Evolutionary conservation across 1,284 basidiomycete species (phyloP).

Genomic region (Puccinia coronata): DNA sequence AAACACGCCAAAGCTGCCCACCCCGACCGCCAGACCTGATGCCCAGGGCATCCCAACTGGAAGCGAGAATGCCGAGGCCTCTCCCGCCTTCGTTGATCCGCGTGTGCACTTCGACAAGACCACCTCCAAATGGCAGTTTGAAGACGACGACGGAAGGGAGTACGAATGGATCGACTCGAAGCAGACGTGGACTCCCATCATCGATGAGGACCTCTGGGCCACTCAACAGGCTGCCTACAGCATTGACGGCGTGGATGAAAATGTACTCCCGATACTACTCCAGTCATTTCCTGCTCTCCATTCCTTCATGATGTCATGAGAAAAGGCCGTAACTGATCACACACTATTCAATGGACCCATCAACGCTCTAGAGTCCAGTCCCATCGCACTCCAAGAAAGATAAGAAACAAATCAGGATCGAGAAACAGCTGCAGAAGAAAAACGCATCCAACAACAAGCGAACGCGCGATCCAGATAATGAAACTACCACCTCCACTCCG

Average conservation of each 20-base stretch:
- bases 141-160: slow-evolving; percentile 79
- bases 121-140: slow-evolving; percentile 78
- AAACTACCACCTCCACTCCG: slow-evolving; percentile 57
- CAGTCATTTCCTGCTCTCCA: not conserved
- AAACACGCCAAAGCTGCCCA: not conserved
- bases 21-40: not conserved
- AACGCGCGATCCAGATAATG: slow-evolving; percentile 60
- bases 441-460: slow-evolving; percentile 61
- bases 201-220: slow-evolving; percentile 78
- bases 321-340: not conserved
- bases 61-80: not conserved
- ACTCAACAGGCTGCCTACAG: slow-evolving; percentile 91
- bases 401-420: slow-evolving; percentile 67
- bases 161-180: slow-evolving; percentile 80
- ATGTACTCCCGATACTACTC: slow-evolving; percentile 65
- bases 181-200: slow-evolving; percentile 77
- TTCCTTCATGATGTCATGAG: not conserved
- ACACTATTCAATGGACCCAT: not conserved
- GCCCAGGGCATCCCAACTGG: not conserved
- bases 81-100: slow-evolving; percentile 62
- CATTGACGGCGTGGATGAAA: slow-evolving; percentile 83
- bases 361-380: slow-evolving; percentile 49
- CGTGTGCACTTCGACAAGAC: slow-evolving; percentile 70
- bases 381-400: slow-evolving; percentile 62
- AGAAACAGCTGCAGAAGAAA: slow-evolving; percentile 61